Evolutionary conservation across 2,329 filamentous ascomycete genomes (phyloP).

Genomic region (Pseudohalonectria lignicola): DNA sequence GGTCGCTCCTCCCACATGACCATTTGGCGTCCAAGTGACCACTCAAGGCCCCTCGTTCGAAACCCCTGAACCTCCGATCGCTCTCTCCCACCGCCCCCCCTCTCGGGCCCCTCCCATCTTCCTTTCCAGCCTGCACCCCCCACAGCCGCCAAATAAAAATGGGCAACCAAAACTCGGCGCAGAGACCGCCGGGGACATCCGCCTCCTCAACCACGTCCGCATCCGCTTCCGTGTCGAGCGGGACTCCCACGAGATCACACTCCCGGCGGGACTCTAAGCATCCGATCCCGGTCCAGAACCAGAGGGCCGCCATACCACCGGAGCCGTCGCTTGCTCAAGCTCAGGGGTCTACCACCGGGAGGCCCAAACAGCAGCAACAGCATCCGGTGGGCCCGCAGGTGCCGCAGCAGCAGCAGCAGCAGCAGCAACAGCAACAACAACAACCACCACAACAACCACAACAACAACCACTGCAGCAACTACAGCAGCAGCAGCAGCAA

Average conservation of each 20-base stretch:
- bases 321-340: conserved; percentile 52
- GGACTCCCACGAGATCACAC: conserved; percentile 8
- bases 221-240: conserved; percentile 10
- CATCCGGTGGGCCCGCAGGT: background rate
- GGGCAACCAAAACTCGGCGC: conserved; percentile 32
- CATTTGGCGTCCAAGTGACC: too few species aligned
- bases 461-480: too few species aligned
- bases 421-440: conserved; percentile 19
- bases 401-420: conserved; percentile 21
- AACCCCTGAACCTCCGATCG: background rate
- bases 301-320: conserved; percentile 46
- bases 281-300: conserved; percentile 43
- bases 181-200: conserved; percentile 23
- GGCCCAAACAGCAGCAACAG: conserved; percentile 12
- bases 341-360: conserved; percentile 38
- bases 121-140: background rate
- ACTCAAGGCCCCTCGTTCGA: too few species aligned
- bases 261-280: conserved; percentile 34
- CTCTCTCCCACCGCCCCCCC: background rate
- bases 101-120: background rate
- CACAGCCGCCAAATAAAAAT: conserved; percentile 17
- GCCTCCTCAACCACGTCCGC: conserved; percentile 12
- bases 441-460: conserved; percentile 6
- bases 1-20: too few species aligned
- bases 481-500: background rate